Evolutionary conservation across 495 filamentous ascomycete species (phyloP).

Genomic region (Penicillium angulare): DNA sequence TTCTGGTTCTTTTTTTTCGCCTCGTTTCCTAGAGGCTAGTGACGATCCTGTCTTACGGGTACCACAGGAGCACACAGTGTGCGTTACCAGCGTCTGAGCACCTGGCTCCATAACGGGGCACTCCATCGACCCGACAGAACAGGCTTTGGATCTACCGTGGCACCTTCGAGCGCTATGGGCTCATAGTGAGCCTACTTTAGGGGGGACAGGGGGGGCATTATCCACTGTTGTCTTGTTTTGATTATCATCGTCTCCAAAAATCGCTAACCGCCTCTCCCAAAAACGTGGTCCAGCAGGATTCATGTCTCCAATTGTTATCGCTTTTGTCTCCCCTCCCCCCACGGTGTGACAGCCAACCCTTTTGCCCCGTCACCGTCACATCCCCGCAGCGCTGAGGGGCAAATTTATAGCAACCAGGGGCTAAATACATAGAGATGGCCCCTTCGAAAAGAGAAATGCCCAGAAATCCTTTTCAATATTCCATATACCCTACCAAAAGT

Average conservation of each 20-base stretch:
- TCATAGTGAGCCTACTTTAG: constrained; percentile 2
- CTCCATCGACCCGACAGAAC: constrained; percentile 12
- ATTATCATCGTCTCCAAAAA: not conserved
- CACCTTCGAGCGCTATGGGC: constrained; percentile 14
- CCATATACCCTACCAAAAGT: constrained; percentile 5
- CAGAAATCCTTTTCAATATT: not conserved
- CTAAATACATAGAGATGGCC: too few relatives aligned
- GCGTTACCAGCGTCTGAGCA: constrained; percentile 9
- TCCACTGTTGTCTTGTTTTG: not conserved
- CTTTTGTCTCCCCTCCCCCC: not conserved
- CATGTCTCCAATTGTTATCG: not conserved
- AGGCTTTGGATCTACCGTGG: constrained; percentile 15
- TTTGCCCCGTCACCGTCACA: constrained; percentile 12
- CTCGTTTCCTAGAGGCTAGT: not conserved
- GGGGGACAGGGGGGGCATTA: not conserved
- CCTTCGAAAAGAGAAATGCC: not conserved
- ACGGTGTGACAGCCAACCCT: constrained; percentile 13
- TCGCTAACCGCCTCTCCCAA: not conserved
- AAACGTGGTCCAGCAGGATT: not conserved
- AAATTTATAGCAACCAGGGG: not conserved
- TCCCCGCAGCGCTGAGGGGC: constrained; percentile 11
- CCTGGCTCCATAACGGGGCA: constrained; percentile 13
- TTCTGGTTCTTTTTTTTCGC: too few relatives aligned
- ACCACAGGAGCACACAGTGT: not conserved
- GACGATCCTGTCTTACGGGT: constrained; percentile 5